Base-by-base conservation (phyloP, 306 rosid species). In the Elaeagnus macrophylla region DNA sequence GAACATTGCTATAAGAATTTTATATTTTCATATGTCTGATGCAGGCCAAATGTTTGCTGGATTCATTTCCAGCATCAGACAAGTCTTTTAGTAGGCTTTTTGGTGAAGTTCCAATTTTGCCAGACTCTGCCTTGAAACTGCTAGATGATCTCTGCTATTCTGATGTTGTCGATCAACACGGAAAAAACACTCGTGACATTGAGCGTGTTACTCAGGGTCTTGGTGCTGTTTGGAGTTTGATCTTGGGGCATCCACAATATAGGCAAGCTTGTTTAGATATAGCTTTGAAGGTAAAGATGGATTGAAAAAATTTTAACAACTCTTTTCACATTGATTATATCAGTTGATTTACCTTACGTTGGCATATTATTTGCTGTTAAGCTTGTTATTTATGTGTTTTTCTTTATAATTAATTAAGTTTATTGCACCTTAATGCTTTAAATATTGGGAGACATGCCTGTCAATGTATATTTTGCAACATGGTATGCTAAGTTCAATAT, bases 171-270 rank as follows among this genome's bases (percentile, higher is more conserved):
- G 89, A 83, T 67, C 67, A 63, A 61, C 76, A 63, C 36, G 96
- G 96, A 67, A 87, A 84, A 74, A 57, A 71, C 56, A 65, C 64
- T 48, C 83, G 95, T 47, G 99, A 91, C 67, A 68, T 79, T 58
- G 99, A 87, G 56, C 96, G 96, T 45, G 93, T 91, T 67, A 91
- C 99, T 52, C 99, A 91, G 73, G 99, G 99, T 55, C 95, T 91
- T 65, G 99, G 99, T 66, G 90, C 99, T 19, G 75, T 84, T 19
- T 91, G 99, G 99, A 80, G 84, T 82, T 82, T 91, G 79, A 87
- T 91, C 56, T 73, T 91, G 76, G 94, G 94, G 37, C 93, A 96
- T 50, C 96, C 95, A 48, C 82, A 60, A 62, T 82, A 83, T 72
- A 94, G 99, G 58, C 87, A 80, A 59, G 78, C 79, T 52, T 84